These are phyloP conservation scores for Pisolithus tinctorius DNA, from an alignment of 768 basidiomycete genomes.

Conservation along the genomic window DNA sequence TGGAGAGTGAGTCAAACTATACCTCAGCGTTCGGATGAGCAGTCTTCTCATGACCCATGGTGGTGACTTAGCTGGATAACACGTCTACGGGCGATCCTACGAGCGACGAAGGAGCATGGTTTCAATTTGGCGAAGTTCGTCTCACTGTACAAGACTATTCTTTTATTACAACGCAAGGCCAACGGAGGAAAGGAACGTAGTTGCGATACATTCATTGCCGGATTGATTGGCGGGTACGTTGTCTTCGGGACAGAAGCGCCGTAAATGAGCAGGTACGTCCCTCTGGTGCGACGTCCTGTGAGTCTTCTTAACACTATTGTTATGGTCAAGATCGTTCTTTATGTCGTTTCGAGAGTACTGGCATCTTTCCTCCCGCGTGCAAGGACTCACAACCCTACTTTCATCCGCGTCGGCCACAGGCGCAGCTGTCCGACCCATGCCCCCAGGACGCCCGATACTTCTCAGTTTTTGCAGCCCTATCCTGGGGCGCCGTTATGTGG, in stretches of 20 bases:
- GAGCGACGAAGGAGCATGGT: constrained; percentile 86
- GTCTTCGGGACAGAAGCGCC: constrained; percentile 81
- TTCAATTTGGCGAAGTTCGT: constrained; percentile 92
- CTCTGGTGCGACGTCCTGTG: constrained; percentile 2
- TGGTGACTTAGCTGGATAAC: constrained; percentile 53
- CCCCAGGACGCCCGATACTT: constrained; percentile 84
- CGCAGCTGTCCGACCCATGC: constrained; percentile 56
- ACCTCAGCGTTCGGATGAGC: not conserved
- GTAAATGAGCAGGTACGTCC: constrained; percentile 82
- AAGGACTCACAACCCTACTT: constrained; percentile 43
- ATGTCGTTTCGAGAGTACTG: constrained; percentile 88
- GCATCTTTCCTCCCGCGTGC: constrained; percentile 88
- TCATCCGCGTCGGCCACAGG: constrained; percentile 34
- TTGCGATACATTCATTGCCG: constrained; percentile 87
- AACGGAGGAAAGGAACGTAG: constrained; percentile 79
- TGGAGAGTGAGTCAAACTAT: constrained; percentile 62
- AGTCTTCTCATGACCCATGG: constrained; percentile 3
- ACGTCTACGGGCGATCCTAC: constrained; percentile 63
- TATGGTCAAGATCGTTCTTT: constrained; percentile 78
- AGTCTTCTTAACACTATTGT: constrained; percentile 1
- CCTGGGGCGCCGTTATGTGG: constrained; percentile 98
- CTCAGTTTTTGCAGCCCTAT: constrained; percentile 76
- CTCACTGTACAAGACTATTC: constrained; percentile 80
- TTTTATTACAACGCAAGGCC: constrained; percentile 74
- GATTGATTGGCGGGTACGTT: constrained; percentile 84